phyloP scores from a whole-genome alignment of 2,329 filamentous ascomycete genomes.

The Fusarium denticulatum region DNA sequence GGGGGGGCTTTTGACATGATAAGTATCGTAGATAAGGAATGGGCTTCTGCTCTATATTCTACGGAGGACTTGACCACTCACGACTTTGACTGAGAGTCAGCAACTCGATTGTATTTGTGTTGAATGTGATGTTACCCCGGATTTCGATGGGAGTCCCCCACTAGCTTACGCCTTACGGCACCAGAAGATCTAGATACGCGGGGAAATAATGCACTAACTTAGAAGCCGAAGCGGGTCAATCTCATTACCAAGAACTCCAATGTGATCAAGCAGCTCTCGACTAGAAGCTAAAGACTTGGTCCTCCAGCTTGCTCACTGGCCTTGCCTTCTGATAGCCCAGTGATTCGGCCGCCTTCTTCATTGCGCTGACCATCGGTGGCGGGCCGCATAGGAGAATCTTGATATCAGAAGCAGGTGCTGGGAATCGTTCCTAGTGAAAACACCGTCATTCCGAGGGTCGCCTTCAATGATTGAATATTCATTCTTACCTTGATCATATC shows the following conservation, averaged over 20 bases:
- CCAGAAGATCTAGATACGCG: constrained; percentile 15
- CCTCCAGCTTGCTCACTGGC: neutral
- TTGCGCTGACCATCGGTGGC: neutral
- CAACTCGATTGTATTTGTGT: neutral
- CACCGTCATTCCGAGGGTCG: neutral
- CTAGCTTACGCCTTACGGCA: constrained; percentile 25
- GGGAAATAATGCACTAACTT: constrained; percentile 11
- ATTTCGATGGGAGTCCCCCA: constrained; percentile 12
- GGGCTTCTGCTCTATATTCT: fast-evolving
- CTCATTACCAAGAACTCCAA: neutral
- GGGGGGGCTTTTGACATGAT: neutral
- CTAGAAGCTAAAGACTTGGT: neutral
- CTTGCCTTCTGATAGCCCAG: neutral
- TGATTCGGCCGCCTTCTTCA: neutral
- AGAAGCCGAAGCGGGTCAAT: constrained; percentile 23
- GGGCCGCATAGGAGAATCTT: neutral
- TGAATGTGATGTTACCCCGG: constrained; percentile 3
- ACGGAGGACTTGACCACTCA: neutral
- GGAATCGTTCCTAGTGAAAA: neutral
- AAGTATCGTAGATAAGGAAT: neutral
- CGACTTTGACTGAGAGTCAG: neutral
- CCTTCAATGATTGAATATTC: neutral
- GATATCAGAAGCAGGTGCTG: neutral
- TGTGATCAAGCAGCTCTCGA: neutral
- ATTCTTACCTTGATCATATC: neutral